Percentiles rank a stretch among this genome's conserved stretches.
Conservation (phyloP, 495 filamentous ascomycete genomes). For the Bombardia bombarda region DNA sequence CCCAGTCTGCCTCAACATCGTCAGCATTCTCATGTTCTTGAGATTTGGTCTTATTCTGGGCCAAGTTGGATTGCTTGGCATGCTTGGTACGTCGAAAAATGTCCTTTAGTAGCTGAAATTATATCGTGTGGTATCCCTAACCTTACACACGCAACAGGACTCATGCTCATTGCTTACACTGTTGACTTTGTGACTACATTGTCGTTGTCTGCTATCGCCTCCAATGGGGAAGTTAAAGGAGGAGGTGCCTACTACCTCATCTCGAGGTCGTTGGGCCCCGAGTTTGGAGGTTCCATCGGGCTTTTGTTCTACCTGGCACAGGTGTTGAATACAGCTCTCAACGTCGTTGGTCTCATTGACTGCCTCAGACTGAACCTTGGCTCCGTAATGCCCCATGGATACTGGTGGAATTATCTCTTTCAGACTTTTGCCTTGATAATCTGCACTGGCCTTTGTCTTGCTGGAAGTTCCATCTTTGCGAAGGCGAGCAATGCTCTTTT, state of each 20-base stretch:
- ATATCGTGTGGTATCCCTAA: background rate
- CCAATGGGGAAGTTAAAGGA: constrained; percentile 82
- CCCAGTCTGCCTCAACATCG: constrained; percentile 78
- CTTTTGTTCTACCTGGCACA: constrained; percentile 83
- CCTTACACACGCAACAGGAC: constrained; percentile 35
- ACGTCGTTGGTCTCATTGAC: constrained; percentile 79
- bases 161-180: constrained; percentile 63
- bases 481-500: constrained; percentile 75
- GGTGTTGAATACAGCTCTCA: constrained; percentile 82
- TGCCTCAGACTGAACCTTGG: constrained; percentile 76
- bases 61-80: constrained; percentile 70
- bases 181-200: constrained; percentile 80
- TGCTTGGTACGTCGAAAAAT: constrained; percentile 50
- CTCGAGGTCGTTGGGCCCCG: constrained; percentile 75
- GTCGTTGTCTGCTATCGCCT: constrained; percentile 81
- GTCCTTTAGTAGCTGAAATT: background rate
- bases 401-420: constrained; percentile 76
- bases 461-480: constrained; percentile 73
- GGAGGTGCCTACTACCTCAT: constrained; percentile 88
- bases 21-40: constrained; percentile 90
- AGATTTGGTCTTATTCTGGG: constrained; percentile 75
- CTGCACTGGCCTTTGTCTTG: constrained; percentile 71
- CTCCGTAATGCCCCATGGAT: constrained; percentile 56
- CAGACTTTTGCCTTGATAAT: constrained; percentile 61
- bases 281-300: constrained; percentile 87